Conservation (phyloP, 352 stramenopile genomes). For the Pythium plurisporium region DNA sequence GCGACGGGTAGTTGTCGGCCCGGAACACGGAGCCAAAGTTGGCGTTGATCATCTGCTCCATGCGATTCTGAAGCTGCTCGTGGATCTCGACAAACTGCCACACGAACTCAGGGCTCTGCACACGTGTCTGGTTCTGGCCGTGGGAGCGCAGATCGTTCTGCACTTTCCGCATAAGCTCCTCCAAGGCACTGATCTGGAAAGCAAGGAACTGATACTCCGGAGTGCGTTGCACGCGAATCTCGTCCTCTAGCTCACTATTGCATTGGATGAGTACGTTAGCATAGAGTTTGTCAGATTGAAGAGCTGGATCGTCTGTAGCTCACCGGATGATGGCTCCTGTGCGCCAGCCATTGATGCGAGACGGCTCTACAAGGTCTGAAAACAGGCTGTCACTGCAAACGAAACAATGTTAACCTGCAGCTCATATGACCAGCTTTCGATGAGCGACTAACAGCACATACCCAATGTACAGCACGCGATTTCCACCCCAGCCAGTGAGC, state of each 20-base stretch:
- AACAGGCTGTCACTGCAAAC: constrained; percentile 86
- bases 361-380: constrained; percentile 92
- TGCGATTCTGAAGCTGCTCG: constrained; percentile 52
- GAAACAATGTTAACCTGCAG: neutral
- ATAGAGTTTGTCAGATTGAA: neutral
- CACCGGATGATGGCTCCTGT: constrained; percentile 91
- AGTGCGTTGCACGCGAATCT: constrained; percentile 63
- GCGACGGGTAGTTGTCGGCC: constrained; percentile 73
- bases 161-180: constrained; percentile 62
- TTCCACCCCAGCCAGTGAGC: constrained; percentile 60
- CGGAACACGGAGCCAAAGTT: constrained; percentile 89
- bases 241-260: constrained; percentile 79
- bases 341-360: constrained; percentile 90
- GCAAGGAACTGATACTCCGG: constrained; percentile 60
- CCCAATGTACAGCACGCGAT: constrained; percentile 92
- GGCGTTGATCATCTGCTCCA: constrained; percentile 79
- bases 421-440: neutral
- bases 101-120: constrained; percentile 57
- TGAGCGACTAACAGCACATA: constrained; percentile 4
- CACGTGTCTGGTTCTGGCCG: constrained; percentile 21
- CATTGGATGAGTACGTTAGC: neutral
- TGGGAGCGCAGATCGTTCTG: constrained; percentile 45
- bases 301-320: neutral
- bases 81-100: constrained; percentile 57
- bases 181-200: constrained; percentile 55